Conservation (phyloP, 139 green algal genomes). For the Picochlorum sp. region DNA sequence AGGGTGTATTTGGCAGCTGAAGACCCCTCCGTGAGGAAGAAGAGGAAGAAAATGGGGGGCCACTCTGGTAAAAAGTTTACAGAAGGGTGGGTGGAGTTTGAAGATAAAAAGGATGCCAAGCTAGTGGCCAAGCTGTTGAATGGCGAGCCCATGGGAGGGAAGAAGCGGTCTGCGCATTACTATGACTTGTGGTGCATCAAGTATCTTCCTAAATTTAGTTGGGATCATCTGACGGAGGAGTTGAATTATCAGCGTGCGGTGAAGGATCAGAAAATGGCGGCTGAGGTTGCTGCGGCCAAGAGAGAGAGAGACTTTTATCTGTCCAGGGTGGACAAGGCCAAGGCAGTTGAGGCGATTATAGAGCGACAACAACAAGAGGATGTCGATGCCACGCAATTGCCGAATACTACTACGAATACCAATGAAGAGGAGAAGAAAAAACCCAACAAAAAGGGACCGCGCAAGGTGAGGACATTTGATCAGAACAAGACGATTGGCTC, state of each 20-base stretch:
- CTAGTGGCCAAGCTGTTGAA: slow-evolving; percentile 54
- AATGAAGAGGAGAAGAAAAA: slow-evolving; percentile 1
- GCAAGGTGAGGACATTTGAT: slow-evolving; percentile 37
- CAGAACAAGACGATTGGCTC: slow-evolving; percentile 30
- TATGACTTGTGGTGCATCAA: slow-evolving; percentile 93
- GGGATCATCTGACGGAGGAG: slow-evolving; percentile 92
- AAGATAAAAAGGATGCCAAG: slow-evolving; percentile 84
- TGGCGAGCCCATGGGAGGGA: slow-evolving; percentile 63
- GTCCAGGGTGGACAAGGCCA: slow-evolving; percentile 45
- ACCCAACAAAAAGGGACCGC: background rate
- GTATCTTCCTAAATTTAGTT: slow-evolving; percentile 94
- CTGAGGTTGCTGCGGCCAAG: slow-evolving; percentile 79
- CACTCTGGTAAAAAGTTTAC: slow-evolving; percentile 89
- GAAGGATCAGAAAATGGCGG: slow-evolving; percentile 77
- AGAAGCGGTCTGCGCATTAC: slow-evolving; percentile 65
- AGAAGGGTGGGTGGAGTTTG: slow-evolving; percentile 96
- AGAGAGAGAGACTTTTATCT: slow-evolving; percentile 93
- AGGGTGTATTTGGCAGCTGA: slow-evolving; percentile 85
- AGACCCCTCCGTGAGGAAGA: slow-evolving; percentile 33
- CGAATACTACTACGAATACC: too few relatives aligned
- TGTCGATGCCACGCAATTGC: too few relatives aligned
- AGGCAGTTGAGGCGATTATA: slow-evolving; percentile 41
- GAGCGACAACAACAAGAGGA: background rate
- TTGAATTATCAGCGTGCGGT: slow-evolving; percentile 70
- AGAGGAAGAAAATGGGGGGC: slow-evolving; percentile 47